Evolutionary conservation across 352 stramenopile species (phyloP), one percentile per base, ranked within the genome.

Genomic region (Globisporangium spiculum): DNA sequence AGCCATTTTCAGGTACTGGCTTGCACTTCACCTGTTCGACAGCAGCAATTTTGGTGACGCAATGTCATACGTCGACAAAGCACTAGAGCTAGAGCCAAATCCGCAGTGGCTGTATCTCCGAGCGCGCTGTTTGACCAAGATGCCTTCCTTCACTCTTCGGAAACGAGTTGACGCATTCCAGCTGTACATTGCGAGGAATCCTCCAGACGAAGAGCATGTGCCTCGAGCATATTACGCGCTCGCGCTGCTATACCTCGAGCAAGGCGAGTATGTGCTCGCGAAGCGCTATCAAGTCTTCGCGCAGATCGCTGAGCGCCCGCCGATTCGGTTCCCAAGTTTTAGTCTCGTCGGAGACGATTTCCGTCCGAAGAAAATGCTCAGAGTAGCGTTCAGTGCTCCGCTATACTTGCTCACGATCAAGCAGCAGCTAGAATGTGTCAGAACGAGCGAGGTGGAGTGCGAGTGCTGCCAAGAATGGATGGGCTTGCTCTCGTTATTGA

Each of bases 1-100:
- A 14, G 61, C 61, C 5, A 54, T 67, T 20, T 67, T 67, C 61
- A 48, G 53, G 30, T 67, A 38, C 34, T 67, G 52, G 48, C 61
- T 60, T 38, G 61, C 48, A 5, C 48, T 24, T 4, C n/a, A 24
- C 6, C 34, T 60, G 27, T 44, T 34, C 46, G 52, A 59, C 1
- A 4, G 10, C 34, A 27, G 27, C 34, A 59, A 20, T 5, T 38
- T 38, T 54, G 27, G 18, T 26, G 61, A n/a, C n/a, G 61, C 61
- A 14, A 6, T 50, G 20, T 0, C 18, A 6, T 46, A 38, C 24
- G 30, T 60, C 22, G 48, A 60, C 30, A 50, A 60, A 7, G 61
- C 61, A 8, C 48, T 67, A 16, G 48, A 54, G 20, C 52, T 67
- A 4, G 61, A 67, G 61, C 27, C 9, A 3, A 58, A 67, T 54